Conservation (phyloP, 208 protist species). For the Spongospora subterranea region DNA sequence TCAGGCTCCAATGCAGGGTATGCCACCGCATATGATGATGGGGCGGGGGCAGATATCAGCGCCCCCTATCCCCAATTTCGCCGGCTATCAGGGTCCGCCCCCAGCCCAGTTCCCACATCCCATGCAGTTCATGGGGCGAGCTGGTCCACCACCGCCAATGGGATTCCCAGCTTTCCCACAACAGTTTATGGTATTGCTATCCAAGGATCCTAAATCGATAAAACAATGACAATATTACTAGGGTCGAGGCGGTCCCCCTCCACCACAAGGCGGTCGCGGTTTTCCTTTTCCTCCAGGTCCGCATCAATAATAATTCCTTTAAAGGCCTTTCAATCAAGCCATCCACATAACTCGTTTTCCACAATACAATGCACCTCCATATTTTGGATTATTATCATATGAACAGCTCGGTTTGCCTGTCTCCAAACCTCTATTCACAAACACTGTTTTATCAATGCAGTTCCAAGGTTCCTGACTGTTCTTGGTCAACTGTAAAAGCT, state of each 20-base stretch:
- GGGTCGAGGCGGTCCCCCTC: background rate
- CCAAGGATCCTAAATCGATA: background rate
- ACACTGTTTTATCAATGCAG: no score
- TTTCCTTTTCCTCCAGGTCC: background rate
- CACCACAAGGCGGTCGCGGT: background rate
- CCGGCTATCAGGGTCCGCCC: background rate
- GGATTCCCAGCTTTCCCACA: background rate
- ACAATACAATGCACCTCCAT: no score
- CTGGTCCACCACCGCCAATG: background rate
- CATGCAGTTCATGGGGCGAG: conserved; percentile 14
- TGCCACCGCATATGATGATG: conserved; percentile 51
- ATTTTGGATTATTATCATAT: no score
- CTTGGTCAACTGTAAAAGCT: no score
- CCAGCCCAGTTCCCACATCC: conserved; percentile 31
- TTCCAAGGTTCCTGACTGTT: no score
- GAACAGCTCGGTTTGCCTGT: no score
- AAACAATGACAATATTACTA: background rate
- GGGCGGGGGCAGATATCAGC: background rate
- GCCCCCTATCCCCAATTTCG: conserved; percentile 26
- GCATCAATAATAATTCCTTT: no score
- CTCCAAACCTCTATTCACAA: no score
- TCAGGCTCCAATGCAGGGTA: conserved; percentile 35
- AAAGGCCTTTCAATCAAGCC: no score
- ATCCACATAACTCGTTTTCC: no score
- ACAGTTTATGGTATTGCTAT: background rate